Evolutionary conservation across 1,284 basidiomycete genomes (phyloP).

Genomic region (Ceratorhiza oryzae-sativae): DNA sequence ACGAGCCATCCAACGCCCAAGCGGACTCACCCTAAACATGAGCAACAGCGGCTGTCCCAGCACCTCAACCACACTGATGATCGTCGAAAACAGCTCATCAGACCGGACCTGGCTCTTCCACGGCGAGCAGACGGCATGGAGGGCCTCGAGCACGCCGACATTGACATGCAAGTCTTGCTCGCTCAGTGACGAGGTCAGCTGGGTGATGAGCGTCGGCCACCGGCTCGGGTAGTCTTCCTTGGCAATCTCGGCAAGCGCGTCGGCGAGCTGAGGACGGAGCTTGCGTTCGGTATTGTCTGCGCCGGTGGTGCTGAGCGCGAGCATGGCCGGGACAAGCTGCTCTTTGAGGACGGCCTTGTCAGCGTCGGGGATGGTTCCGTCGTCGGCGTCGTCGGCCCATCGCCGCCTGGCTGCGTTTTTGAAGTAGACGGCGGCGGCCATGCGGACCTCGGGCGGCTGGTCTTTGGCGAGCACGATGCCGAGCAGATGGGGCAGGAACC

Average conservation of each 20-base stretch:
- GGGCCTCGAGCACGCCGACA: conserved; percentile 89
- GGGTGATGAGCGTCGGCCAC: conserved; percentile 89
- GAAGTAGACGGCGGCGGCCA: conserved; percentile 85
- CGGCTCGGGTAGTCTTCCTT: conserved; percentile 84
- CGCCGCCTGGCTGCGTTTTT: conserved; percentile 86
- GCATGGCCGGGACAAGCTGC: conserved; percentile 83
- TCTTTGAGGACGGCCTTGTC: conserved; percentile 74
- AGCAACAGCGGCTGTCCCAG: conserved; percentile 87
- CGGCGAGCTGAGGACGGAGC: conserved; percentile 83
- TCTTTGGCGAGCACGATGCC: conserved; percentile 72
- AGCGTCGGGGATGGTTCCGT: conserved; percentile 63
- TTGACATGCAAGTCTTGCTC: conserved; percentile 84
- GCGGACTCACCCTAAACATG: conserved; percentile 75
- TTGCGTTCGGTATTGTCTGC: conserved; percentile 60
- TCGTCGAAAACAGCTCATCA: conserved; percentile 86
- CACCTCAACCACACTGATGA: conserved; percentile 88
- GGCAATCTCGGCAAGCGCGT: conserved; percentile 87
- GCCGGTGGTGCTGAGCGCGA: conserved; percentile 66
- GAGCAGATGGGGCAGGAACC: conserved; percentile 80
- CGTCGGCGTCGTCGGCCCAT: conserved; percentile 83
- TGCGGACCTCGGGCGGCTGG: conserved; percentile 73
- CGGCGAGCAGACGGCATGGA: conserved; percentile 92
- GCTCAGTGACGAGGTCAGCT: conserved; percentile 83
- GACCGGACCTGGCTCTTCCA: conserved; percentile 93
- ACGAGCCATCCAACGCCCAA: too few relatives aligned